Conservation (phyloP, 352 stramenopile species). For the Pythium scleroteichum region DNA sequence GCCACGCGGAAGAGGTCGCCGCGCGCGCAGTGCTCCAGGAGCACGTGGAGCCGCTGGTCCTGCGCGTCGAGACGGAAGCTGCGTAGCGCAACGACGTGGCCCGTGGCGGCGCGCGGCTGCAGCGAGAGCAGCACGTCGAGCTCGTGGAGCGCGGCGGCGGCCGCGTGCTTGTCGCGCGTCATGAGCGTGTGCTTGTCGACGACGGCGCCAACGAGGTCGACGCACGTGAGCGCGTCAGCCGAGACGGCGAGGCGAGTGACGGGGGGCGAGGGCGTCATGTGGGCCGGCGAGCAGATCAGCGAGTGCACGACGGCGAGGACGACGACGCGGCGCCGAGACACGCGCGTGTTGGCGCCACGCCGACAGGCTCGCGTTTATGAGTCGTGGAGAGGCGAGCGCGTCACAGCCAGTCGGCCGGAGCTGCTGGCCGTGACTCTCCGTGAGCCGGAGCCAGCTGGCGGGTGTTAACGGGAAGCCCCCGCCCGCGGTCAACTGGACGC, state of each 20-base stretch:
- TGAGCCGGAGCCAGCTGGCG: conserved; percentile 1
- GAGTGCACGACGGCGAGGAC: neutral
- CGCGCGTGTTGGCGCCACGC: too few species aligned
- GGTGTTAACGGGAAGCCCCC: neutral
- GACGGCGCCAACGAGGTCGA: conserved; percentile 52
- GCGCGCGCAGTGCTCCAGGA: conserved; percentile 65
- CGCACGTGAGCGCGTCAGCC: conserved; percentile 24
- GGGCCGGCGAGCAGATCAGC: neutral
- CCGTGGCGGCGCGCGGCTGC: conserved; percentile 1
- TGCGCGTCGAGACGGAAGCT: conserved; percentile 39
- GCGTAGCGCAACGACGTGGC: conserved; percentile 53
- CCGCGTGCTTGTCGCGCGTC: conserved; percentile 31
- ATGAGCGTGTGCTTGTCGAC: conserved; percentile 70
- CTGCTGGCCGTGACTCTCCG: neutral
- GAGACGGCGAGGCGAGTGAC: conserved; percentile 22
- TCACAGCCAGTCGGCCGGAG: neutral
- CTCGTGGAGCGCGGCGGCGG: conserved; percentile 52
- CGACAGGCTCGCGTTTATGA: neutral
- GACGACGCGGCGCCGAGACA: too few species aligned
- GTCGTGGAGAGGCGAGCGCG: neutral
- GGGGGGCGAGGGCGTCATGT: neutral
- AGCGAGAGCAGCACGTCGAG: conserved; percentile 68
- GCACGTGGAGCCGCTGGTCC: conserved; percentile 53
- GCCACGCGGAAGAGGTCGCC: conserved; percentile 64
- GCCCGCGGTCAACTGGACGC: neutral